Conservation (phyloP, 2,329 filamentous ascomycete species). For the Calycina herbarum region DNA sequence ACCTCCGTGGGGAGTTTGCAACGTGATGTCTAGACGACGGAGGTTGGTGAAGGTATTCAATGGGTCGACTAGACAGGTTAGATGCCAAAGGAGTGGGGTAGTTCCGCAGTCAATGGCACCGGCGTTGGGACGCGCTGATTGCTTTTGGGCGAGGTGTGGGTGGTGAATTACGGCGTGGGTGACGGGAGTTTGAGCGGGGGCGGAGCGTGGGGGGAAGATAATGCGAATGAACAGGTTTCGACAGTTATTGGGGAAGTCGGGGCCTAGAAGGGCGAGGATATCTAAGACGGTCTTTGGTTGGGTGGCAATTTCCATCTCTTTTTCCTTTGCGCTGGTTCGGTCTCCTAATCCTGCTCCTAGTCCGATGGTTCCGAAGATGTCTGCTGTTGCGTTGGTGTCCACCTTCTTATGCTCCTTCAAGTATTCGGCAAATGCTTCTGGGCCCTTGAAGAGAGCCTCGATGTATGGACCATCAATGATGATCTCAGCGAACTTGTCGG, state of each 20-base stretch:
- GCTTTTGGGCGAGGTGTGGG: background rate
- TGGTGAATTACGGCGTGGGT: background rate
- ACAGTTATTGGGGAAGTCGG: background rate
- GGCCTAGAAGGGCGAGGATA: background rate
- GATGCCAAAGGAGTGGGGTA: background rate
- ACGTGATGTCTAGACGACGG: background rate
- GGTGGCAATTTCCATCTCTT: background rate
- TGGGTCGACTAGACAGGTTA: background rate
- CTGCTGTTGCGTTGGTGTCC: background rate
- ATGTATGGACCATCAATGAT: conserved; percentile 5
- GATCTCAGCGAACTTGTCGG: conserved; percentile 10
- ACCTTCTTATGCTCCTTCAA: background rate
- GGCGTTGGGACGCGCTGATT: background rate
- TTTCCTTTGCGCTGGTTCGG: background rate
- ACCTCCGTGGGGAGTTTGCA: background rate
- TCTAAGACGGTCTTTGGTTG: background rate
- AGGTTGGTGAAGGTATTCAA: background rate
- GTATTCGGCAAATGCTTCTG: background rate
- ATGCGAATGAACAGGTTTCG: background rate
- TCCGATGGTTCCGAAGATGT: background rate
- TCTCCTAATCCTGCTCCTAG: background rate
- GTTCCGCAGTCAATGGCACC: conserved; percentile 4
- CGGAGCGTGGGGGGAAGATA: background rate
- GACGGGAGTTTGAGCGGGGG: background rate
- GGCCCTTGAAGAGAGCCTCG: background rate